Evolutionary conservation across 2,329 filamentous ascomycete species (phyloP).

Genomic region (Coniella lustricola): DNA sequence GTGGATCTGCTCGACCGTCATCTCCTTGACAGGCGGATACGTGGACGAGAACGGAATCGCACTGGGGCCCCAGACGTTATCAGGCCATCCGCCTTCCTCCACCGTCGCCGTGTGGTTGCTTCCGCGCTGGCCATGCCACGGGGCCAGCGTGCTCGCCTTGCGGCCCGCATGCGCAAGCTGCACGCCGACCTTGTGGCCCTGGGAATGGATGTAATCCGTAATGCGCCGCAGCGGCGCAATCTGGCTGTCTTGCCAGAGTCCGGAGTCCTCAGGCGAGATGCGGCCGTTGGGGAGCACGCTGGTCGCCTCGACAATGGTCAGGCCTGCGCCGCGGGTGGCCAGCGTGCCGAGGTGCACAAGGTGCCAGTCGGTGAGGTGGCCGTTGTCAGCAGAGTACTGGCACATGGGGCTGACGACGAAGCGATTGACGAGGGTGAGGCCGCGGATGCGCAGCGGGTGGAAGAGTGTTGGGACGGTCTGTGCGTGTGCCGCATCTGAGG

Average conservation of each 20-base stretch:
- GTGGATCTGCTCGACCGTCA: slow-evolving; percentile 63
- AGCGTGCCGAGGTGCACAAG: slow-evolving; percentile 75
- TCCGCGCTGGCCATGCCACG: slow-evolving; percentile 54
- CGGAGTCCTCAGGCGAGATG: slow-evolving; percentile 73
- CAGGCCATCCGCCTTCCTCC: slow-evolving; percentile 48
- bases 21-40: slow-evolving; percentile 56
- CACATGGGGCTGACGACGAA: slow-evolving; percentile 57
- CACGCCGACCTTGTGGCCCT: slow-evolving; percentile 68
- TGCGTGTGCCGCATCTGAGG: slow-evolving; percentile 19
- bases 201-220: slow-evolving; percentile 72
- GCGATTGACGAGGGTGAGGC: slow-evolving; percentile 47
- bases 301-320: slow-evolving; percentile 74
- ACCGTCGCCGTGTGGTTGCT: slow-evolving; percentile 46
- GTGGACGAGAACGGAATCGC: slow-evolving; percentile 52
- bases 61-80: slow-evolving; percentile 45
- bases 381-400: slow-evolving; percentile 48
- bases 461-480: slow-evolving; percentile 45
- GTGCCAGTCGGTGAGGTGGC: slow-evolving; percentile 67
- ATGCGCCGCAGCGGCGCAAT: slow-evolving; percentile 64
- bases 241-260: slow-evolving; percentile 81
- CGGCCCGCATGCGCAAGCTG: slow-evolving; percentile 78
- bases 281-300: slow-evolving; percentile 68
- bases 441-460: slow-evolving; percentile 48
- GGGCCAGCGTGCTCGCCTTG: slow-evolving; percentile 52
- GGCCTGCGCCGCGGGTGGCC: slow-evolving; percentile 64